Evolutionary conservation across 2,329 filamentous ascomycete genomes (phyloP), one percentile per base, ranked within the genome.

Genomic region (Trichoderma semiorbis): DNA sequence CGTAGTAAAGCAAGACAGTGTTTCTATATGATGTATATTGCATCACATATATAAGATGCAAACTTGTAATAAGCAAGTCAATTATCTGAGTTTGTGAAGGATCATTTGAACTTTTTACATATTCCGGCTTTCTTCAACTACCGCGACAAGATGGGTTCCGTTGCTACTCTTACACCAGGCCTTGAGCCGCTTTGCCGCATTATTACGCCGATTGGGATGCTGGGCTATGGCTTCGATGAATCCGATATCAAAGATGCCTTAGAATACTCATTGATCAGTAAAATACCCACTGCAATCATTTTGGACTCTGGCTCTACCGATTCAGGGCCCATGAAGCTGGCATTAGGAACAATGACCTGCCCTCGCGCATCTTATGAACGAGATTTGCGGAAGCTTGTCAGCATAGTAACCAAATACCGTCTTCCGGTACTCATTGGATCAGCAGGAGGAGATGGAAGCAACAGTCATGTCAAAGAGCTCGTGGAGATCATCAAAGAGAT

Each of bases 291-390:
- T 0, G 80, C 79, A 16, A 78, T 81, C 8, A 79, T 82, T n/a
- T 69, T 81, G 1, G 80, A 82, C 62, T 79, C 79, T 0, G 80
- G 80, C 0, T 81, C 79, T 0, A 81, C 80, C 1, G 80, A 81
- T 50, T 78, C 78, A 18, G 80, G 80, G 0, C 84, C 83, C 0
- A 76, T 80, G n/a, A 50, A 50, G 43, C 2, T 50, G 43, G 43
- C 43, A 3, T 12, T 50, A 1, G 43, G 43, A 12, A 50, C 43
- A 21, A 50, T 4, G 43, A 50, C 43, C 8, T 50, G 43, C 43
- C 43, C 43, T 50, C 43, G 7, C 43, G 43, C 43, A 21, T 50
- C 43, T 4, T 50, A 50, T 50, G 43, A 50, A 21, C 6, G 43
- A 6, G 43, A 50, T 50, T 50, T 50, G 5, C 43, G 43, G n/a